Evolutionary conservation across 2,329 filamentous ascomycete genomes (phyloP), one percentile per base, ranked within the genome.

Genomic region (Colletotrichum lindemuthianum): DNA sequence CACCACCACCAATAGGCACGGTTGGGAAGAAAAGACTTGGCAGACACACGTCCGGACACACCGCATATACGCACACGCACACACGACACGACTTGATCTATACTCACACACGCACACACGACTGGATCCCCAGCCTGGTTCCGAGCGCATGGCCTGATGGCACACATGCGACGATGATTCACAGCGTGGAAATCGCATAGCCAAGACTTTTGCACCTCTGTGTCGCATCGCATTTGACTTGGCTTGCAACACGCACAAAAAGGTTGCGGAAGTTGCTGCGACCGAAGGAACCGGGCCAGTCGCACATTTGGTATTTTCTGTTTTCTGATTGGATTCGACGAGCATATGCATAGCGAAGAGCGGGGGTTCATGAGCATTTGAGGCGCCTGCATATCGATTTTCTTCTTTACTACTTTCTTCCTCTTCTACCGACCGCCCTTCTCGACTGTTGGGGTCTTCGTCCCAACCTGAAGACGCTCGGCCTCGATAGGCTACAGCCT

Each of bases 261-360:
- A 56, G 24, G 44, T 56, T 47, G 52, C 57, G 49, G 54, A 59
- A n/a, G 49, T 12, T 54, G 12, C 32, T 49, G 44, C 24, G 43
- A 63, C 41, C 41, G 15, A 55, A 34, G 16, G 56, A n/a, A 56
- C 32, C 43, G 45, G 32, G 16, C 44, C 44, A 57, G 34, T 53
- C 49, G 48, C 41, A 45, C 32, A 44, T 34, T 8, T 39, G 52
- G 40, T 41, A 48, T 43, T 48, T 60, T 41, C 36, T 24, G 24
- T 24, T 4, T 24, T 24, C 24, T 24, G 24, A 50, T 57, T 57
- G 53, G 45, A 43, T 60, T 65, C 45, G 39, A 43, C 54, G 24
- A 59, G 52, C 58, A 67, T 41, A 59, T 63, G 65, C 65, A 67
- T 67, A 67, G 65, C 65, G 65, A 67, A 33, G 50, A 53, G 51